phyloP scores from a whole-genome alignment of 768 basidiomycete species.

The Mycena latifolia region DNA sequence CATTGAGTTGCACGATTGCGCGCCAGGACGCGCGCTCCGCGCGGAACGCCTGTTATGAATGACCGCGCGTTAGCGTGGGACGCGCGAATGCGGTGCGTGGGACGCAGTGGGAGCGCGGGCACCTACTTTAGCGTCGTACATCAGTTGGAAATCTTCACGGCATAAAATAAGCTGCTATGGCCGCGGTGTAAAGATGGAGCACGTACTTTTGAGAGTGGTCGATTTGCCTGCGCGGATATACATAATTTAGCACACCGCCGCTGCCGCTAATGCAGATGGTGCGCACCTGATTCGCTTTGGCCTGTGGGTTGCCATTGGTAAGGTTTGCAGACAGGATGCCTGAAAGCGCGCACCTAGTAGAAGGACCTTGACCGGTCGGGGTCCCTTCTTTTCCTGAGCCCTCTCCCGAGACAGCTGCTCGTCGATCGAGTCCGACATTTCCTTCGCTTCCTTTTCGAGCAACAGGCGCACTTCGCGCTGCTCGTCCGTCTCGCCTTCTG shows the following conservation, averaged over 20 bases:
- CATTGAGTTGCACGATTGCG: conserved; percentile 76
- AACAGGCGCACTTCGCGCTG: conserved; percentile 60
- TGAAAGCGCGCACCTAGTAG: conserved; percentile 59
- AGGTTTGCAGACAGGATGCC: conserved; percentile 34
- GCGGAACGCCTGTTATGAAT: conserved; percentile 59
- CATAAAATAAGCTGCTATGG: conserved; percentile 10
- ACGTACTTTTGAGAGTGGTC: conserved; percentile 83
- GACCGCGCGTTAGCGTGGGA: conserved; percentile 4
- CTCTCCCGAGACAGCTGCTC: conserved; percentile 67
- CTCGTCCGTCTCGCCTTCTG: conserved; percentile 60
- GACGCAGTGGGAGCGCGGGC: not conserved
- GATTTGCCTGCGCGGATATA: conserved; percentile 70
- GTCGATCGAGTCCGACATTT: conserved; percentile 73
- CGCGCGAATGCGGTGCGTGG: not conserved
- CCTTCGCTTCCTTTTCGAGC: conserved; percentile 64
- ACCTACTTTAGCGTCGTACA: conserved; percentile 70
- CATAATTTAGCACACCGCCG: conserved; percentile 9
- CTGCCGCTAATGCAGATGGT: conserved; percentile 1
- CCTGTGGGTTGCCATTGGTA: conserved; percentile 51
- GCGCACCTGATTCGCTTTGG: conserved; percentile 82
- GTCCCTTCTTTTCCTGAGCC: conserved; percentile 57
- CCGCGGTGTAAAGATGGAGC: not conserved
- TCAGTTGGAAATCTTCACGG: conserved; percentile 70
- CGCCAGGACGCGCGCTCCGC: conserved; percentile 76
- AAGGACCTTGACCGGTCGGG: conserved; percentile 68